A percentile compares a stretch with the other conserved stretches of the same genome.
These are phyloP conservation scores for Brassica carinata DNA, from an alignment of 345 rosid genomes.

Conservation along the genomic window DNA sequence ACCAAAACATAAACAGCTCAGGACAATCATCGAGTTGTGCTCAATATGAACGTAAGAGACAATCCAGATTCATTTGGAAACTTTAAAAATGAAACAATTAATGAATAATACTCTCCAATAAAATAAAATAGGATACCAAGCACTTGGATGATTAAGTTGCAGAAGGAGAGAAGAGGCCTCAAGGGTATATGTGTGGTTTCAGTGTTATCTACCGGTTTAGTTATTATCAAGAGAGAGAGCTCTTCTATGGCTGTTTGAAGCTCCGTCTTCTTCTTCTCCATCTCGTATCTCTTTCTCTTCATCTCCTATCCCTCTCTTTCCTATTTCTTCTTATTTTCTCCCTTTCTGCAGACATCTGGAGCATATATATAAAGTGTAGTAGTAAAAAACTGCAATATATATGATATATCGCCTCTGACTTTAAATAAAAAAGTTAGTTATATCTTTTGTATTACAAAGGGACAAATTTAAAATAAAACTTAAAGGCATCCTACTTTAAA, in stretches of 20 bases:
- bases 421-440: conserved; percentile 29
- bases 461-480: background rate
- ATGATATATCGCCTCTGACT: conserved; percentile 23
- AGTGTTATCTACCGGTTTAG: conserved; percentile 42
- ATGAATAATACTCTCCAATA: background rate
- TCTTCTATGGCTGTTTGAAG: conserved; percentile 79
- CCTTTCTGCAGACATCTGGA: background rate
- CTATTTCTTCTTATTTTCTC: conserved; percentile 2
- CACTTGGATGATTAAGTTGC: conserved; percentile 75
- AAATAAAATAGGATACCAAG: conserved; percentile 59
- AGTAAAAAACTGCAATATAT: conserved; percentile 4
- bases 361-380: background rate
- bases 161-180: conserved; percentile 64
- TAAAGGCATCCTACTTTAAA: conserved; percentile 18
- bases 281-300: conserved; percentile 69
- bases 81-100: background rate
- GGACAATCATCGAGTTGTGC: conserved; percentile 8
- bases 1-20: conserved; percentile 21
- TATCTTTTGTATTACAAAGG: conserved; percentile 25
- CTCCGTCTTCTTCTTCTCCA: conserved; percentile 65
- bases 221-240: conserved; percentile 49
- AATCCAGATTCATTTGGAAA: background rate
- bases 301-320: conserved; percentile 26
- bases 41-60: background rate
- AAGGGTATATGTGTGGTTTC: conserved; percentile 52